Conservation (phyloP, 129 eudicot genomes). For the carrot (Daucus carota) region DH1_v3.0 NC_030387.2:3923501-3924000, state of each 20-base stretch:
- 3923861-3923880: not conserved
- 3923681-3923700: not conserved
- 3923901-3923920: too few relatives aligned
- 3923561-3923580: too few relatives aligned
- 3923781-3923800: too few relatives aligned
- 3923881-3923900: not conserved
- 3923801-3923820: not conserved
- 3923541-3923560: too few relatives aligned
- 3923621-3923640: not conserved
- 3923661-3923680: not conserved
- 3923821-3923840: not conserved
- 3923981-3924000: not conserved
- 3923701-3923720: not conserved
- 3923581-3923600: too few relatives aligned
- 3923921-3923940: too few relatives aligned
- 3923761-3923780: too few relatives aligned
- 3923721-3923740: not conserved
- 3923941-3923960: not conserved
- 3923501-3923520: too few relatives aligned
- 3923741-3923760: too few relatives aligned
- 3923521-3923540: too few relatives aligned
- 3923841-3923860: not conserved
- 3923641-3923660: not conserved
- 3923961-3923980: not conserved
- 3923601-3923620: too few relatives aligned